Evolutionary conservation across 257 asterid genomes (phyloP), one percentile per base, ranked within the genome.

Genomic region (Eustoma russellianum): DNA sequence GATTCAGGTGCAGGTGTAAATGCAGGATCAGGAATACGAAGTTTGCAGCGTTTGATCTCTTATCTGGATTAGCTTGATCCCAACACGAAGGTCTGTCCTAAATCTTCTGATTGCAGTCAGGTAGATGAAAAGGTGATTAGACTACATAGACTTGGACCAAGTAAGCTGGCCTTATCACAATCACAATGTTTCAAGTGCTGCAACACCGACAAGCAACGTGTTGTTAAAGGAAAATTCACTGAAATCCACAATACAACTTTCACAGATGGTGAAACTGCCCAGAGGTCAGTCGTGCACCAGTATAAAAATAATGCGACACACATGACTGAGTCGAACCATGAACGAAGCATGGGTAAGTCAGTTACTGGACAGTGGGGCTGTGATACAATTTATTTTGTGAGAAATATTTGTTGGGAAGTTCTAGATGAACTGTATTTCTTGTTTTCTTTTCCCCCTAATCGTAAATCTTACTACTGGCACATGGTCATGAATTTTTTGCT

Each of bases 1-100:
- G 54, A 46, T 64, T 52, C 66, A 30, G 96, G 96, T 82, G 93
- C 82, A 87, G 90, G 94, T 87, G 94, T 53, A 83, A 87, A 84
- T 81, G 96, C 94, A 79, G 69, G 66, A 48, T 68, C 77, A 40
- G 49, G 58, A 41, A 73, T 58, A 53, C 73, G 77, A 68, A 82
- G 54, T 74, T 71, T 74, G 71, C 79, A 45, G 76, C 82, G 45
- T 74, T 85, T 46, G 83, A 81, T 66, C 83, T 92, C 56, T 68
- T 81, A 9, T 68, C 85, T 38, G 96, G 83, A 66, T 69, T 87
- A 65, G 89, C 83, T 61, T 87, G 96, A 94, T 81, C 86, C 41
- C 81, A 88, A 2, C 60, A 52, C 44, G 74, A 51, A 11, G 96
- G 94, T 66, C 62, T 75, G 77, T 73, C 80, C 46, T 74, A 79